Base-by-base conservation (phyloP, 1,284 basidiomycete genomes). In the Blastosporella zonata region DNA sequence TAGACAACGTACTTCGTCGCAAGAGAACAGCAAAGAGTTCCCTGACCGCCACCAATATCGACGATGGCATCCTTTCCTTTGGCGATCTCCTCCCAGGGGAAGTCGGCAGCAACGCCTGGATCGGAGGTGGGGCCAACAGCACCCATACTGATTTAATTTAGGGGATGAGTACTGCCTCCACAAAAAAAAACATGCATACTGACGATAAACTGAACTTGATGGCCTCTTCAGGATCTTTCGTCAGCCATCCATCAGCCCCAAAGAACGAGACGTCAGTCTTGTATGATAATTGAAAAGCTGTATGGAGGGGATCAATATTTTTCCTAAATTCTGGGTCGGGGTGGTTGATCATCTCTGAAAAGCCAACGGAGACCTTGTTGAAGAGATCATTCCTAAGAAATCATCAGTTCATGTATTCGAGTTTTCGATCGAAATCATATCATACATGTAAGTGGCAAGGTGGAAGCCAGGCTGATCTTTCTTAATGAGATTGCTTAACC, bases 11-110 rank as follows among this genome's bases (percentile, higher is more conserved):
- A 68, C 67, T 61, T 66, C 29, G 48, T 55, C 23, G 67, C 63
- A 22, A 69, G 64, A 17, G 64, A 64, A 49, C 67, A 67, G 46
- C 65, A 67, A 2, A 69, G 58, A 8, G 66, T 66, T 34, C 67
- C 67, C 50, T 69, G 67, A 1, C 66, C 67, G 22, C 68, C 67
- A 50, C 67, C 68, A 25, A 68, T 64, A 46, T 69, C 68, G 21
- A 69, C 63, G 40, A 69, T 64, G 7, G 60, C 67, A 49, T 67
- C 62, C 47, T 66, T 65, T 15, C 60, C 65, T 49, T 58, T 45
- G 29, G 60, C 57, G 48, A 67, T 59, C n/a, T 60, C 59, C 22
- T 50, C 59, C 68, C 68, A 69, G 12, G 66, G 62, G 58, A 68
- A 69, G 52, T 69, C 68, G 2, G 65, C 62, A 35, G 62, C 61